Conservation (phyloP, 768 basidiomycete species). For the Leccinum truebloodii region DNA sequence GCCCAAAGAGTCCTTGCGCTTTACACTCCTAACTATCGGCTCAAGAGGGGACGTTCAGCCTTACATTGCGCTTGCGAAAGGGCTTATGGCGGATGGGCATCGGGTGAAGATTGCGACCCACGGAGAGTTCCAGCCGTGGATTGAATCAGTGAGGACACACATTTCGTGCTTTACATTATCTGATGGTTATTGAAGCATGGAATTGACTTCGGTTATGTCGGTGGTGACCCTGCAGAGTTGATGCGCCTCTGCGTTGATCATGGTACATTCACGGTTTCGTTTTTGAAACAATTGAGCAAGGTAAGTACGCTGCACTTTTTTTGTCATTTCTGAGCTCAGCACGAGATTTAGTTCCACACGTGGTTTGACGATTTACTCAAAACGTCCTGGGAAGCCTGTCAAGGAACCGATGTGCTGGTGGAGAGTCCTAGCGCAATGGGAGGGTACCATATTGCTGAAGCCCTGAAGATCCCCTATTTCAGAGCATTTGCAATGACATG, state of each 20-base stretch:
- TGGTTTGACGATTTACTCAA: conserved; percentile 96
- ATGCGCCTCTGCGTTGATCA: conserved; percentile 99
- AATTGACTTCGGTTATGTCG: conserved; percentile 94
- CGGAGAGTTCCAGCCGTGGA: conserved; percentile 93
- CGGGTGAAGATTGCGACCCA: conserved; percentile 90
- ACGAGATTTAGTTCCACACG: conserved; percentile 75
- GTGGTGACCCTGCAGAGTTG: conserved; percentile 95
- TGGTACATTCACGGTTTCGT: conserved; percentile 94
- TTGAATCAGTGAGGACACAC: conserved; percentile 73
- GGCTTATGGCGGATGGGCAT: conserved; percentile 88
- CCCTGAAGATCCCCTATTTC: conserved; percentile 90
- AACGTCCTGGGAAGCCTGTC: conserved; percentile 96
- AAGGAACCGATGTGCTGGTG: conserved; percentile 88
- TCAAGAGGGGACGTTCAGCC: conserved; percentile 98
- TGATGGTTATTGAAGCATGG: conserved; percentile 61
- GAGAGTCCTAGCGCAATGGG: conserved; percentile 98
- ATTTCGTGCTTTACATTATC: conserved; percentile 2
- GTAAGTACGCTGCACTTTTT: conserved; percentile 39
- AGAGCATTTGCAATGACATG: conserved; percentile 98
- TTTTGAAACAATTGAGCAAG: conserved; percentile 89
- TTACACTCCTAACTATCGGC: conserved; percentile 96
- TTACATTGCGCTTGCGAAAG: conserved; percentile 94
- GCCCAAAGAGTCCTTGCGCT: conserved; percentile 78
- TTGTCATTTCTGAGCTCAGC: conserved; percentile 6
- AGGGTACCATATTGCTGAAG: conserved; percentile 96